phyloP scores from a whole-genome alignment of 768 basidiomycete species.

The Hericium rajendrae region DNA sequence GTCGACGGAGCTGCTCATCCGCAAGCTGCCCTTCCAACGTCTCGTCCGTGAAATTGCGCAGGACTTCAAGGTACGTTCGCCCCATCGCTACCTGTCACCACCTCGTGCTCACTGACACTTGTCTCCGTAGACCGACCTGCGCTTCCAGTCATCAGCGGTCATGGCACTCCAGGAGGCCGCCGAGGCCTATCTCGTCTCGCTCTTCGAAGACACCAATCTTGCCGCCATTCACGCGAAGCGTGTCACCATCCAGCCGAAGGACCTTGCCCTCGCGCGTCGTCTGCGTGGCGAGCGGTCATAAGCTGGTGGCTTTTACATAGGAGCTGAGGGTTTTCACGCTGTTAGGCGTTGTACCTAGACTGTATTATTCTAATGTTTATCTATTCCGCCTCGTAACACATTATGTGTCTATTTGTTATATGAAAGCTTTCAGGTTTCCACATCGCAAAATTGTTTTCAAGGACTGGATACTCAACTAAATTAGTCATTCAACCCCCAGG shows the following conservation, averaged over 20 bases:
- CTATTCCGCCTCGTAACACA: not conserved
- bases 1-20: conserved; percentile 30
- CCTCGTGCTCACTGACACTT: not conserved
- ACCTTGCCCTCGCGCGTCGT: conserved; percentile 39
- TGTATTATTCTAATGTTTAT: conserved; percentile 16
- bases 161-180: conserved; percentile 54
- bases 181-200: conserved; percentile 35
- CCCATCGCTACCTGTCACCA: not conserved
- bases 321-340: not conserved
- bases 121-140: conserved; percentile 35
- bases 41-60: conserved; percentile 58
- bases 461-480: too few relatives aligned
- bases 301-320: conserved; percentile 1
- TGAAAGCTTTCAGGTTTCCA: too few relatives aligned
- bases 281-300: conserved; percentile 37
- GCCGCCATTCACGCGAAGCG: conserved; percentile 47
- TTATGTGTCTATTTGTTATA: too few relatives aligned
- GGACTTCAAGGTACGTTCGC: conserved; percentile 43
- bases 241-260: conserved; percentile 47
- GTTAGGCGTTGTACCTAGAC: conserved; percentile 9
- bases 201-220: conserved; percentile 39
- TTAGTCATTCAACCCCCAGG: too few relatives aligned
- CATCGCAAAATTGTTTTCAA: too few relatives aligned
- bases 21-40: conserved; percentile 56
- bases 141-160: conserved; percentile 58